Evolutionary conservation across 1,284 basidiomycete genomes (phyloP), one percentile per base, ranked within the genome.

Genomic region (Fomitopsis betulina): DNA sequence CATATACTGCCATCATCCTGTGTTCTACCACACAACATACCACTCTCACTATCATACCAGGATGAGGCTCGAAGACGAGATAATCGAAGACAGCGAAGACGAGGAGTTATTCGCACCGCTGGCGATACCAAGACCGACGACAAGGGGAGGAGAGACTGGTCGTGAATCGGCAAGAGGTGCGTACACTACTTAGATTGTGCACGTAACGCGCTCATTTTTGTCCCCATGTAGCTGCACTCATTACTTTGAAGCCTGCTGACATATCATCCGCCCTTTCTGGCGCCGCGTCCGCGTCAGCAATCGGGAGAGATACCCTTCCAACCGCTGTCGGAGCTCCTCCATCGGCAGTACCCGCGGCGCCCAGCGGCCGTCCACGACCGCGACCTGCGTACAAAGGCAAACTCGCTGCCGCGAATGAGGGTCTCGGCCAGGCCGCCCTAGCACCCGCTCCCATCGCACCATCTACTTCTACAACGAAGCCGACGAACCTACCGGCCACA

Each of bases 51-150:
- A 2, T 9, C 15, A 3, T 17, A 10, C 54, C 58, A 33, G 3
- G 1, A 51, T 51, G 49, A n/a, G 32, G 3, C 17, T 35, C n/a
- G 35, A 61, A 33, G 55, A 63, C 37, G 61, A 64, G 19, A 56
- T 65, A n/a, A 59, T 70, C 2, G 62, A 65, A 10, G 67, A 68
- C 52, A 70, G 68, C 55, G 68, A 70, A 33, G 68, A 66, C 3
- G 66, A 67, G 49, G 62, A 63, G 59, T 42, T 55, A 13, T 54
- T 63, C 9, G 30, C 33, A 2, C 56, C 49, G 8, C 32, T 33
- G 32, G 25, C 7, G 19, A 35, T 33, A 19, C 49, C 30, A 37
- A 45, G 32, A 32, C 37, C 57, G n/a, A 21, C 51, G 6, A 35
- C 13, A 25, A 43, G 13, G 19, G 52, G 9, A n/a, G 35, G 21